phyloP scores from a whole-genome alignment of 805 yeast genomes.

The Candida patagonica region DNA sequence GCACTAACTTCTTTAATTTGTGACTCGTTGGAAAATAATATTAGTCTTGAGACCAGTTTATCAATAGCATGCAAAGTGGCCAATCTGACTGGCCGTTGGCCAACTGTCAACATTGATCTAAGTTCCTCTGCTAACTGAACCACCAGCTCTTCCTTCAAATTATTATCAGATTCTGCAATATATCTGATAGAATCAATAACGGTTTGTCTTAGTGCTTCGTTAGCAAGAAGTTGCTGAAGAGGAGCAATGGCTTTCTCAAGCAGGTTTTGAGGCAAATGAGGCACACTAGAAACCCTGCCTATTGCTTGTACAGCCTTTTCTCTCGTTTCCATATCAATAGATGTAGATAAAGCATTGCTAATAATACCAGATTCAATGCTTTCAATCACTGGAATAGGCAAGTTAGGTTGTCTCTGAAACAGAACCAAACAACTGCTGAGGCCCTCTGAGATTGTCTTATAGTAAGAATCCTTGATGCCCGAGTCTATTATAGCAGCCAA shows the following conservation, averaged over 20 bases:
- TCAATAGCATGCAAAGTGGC: conserved; percentile 17
- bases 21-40: background rate
- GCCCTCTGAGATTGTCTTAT: conserved; percentile 29
- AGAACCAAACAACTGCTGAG: conserved; percentile 24
- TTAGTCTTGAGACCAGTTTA: background rate
- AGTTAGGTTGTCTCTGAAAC: conserved; percentile 2
- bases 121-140: conserved; percentile 13
- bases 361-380: conserved; percentile 27
- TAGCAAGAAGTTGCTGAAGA: conserved; percentile 28
- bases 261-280: conserved; percentile 16
- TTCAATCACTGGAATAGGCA: conserved; percentile 4
- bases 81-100: conserved; percentile 19
- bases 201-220: conserved; percentile 29
- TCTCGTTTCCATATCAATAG: conserved; percentile 31
- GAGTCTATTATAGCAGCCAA: conserved; percentile 23
- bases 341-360: conserved; percentile 27
- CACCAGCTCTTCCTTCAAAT: conserved; percentile 17
- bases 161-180: conserved; percentile 6
- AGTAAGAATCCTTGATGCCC: conserved; percentile 30
- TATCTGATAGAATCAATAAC: conserved; percentile 26
- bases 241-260: conserved; percentile 25
- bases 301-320: conserved; percentile 29
- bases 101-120: conserved; percentile 15
- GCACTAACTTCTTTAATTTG: background rate
- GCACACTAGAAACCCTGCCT: conserved; percentile 21